These are phyloP conservation scores for Cyclospora cayetanensis DNA, from an alignment of 169 alveolate genomes.

Conservation along the genomic window DNA sequence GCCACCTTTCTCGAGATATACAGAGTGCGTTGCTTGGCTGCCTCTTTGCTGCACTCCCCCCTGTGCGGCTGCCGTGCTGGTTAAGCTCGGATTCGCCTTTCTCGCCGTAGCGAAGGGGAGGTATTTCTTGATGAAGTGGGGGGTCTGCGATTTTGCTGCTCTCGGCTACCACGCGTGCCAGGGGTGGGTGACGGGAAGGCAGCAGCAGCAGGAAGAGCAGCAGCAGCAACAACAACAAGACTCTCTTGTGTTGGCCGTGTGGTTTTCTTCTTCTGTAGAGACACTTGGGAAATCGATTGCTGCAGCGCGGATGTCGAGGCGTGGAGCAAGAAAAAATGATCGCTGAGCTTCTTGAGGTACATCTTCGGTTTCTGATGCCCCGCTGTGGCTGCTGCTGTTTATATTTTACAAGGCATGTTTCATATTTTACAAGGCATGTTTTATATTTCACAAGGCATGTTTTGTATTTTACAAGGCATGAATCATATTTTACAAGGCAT, in stretches of 20 bases:
- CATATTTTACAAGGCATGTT: no score
- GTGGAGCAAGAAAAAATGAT: not conserved
- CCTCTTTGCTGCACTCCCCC: not conserved
- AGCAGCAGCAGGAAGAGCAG: not conserved
- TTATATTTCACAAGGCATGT: no score
- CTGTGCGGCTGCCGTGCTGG: not conserved
- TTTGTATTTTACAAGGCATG: no score
- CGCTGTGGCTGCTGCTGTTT: not conserved
- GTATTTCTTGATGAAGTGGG: no score
- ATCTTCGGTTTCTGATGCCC: no score
- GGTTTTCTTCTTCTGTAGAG: constrained; percentile 9
- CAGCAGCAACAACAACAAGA: no score
- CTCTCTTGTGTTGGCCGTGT: not conserved
- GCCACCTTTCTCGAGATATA: constrained; percentile 9
- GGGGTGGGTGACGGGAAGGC: not conserved
- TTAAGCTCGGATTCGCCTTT: not conserved
- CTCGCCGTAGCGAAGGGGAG: not conserved
- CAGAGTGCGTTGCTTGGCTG: constrained; percentile 1
- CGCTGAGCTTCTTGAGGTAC: not conserved
- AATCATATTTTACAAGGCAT: no score
- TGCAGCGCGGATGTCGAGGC: constrained; percentile 26
- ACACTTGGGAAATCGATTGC: constrained; percentile 32
- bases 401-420: no score
- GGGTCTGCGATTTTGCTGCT: no score
- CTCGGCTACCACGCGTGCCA: not conserved